Evolutionary conservation across 192 early-diverging fungal genomes (phyloP).

Genomic region (Coemansia sp.): DNA sequence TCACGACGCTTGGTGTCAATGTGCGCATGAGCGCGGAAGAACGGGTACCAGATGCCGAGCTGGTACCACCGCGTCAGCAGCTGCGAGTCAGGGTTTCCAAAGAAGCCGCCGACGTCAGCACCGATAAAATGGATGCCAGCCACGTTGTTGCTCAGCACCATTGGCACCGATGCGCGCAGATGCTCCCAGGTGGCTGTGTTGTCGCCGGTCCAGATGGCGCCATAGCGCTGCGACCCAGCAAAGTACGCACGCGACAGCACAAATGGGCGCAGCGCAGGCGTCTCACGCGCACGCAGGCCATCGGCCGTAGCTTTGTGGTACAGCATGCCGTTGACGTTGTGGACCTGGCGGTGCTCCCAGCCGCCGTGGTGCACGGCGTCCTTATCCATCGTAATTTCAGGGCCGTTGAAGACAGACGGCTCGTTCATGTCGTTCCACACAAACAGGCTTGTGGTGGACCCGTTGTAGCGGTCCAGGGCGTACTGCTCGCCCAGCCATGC

Average conservation of each 20-base stretch:
- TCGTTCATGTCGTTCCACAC: constrained; percentile 99
- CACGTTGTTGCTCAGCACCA: constrained; percentile 84
- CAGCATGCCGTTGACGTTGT: constrained; percentile 90
- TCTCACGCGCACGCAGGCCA: constrained; percentile 67
- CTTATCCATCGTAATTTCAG: constrained; percentile 96
- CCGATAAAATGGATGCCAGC: constrained; percentile 89
- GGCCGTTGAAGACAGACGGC: constrained; percentile 93
- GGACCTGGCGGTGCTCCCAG: constrained; percentile 92
- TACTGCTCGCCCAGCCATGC: constrained; percentile 82
- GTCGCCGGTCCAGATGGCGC: constrained; percentile 98
- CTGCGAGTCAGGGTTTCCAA: constrained; percentile 87
- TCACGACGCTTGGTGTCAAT: constrained; percentile 96
- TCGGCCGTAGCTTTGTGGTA: constrained; percentile 83
- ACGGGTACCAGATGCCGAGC: constrained; percentile 89
- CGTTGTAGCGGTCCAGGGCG: constrained; percentile 74
- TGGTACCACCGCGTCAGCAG: constrained; percentile 99
- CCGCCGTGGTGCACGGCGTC: constrained; percentile 83
- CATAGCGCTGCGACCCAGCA: constrained; percentile 90
- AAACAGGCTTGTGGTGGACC: constrained; percentile 75
- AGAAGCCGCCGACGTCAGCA: constrained; percentile 97
- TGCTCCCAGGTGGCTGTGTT: constrained; percentile 90
- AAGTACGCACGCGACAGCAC: constrained; percentile 96
- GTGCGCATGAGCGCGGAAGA: constrained; percentile 97
- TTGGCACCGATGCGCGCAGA: constrained; percentile 75
- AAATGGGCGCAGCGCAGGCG: constrained; percentile 74